Conservation (phyloP, 768 basidiomycete genomes). For the Rhizopogon vesiculosus region DNA sequence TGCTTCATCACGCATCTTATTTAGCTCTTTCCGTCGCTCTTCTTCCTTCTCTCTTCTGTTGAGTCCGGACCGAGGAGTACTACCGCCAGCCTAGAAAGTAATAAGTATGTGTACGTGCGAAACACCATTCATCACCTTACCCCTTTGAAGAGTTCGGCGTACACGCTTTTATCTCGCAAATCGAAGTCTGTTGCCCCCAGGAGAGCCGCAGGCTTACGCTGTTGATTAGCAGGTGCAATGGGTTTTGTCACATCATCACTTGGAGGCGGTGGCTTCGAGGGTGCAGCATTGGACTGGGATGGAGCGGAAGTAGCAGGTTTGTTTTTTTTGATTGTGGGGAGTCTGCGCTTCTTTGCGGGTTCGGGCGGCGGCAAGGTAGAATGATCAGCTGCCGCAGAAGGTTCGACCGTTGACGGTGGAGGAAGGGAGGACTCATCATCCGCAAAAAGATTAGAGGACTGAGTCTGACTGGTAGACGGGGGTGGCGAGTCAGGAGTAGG, state of each 20-base stretch:
- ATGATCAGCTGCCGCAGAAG: constrained; percentile 18
- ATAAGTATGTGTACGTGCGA: not conserved
- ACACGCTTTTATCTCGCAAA: constrained; percentile 56
- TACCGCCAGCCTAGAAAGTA: constrained; percentile 34
- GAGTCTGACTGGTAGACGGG: constrained; percentile 27
- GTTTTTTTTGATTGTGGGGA: constrained; percentile 67
- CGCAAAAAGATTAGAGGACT: constrained; percentile 19
- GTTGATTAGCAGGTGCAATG: constrained; percentile 20
- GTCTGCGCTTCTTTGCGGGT: constrained; percentile 51
- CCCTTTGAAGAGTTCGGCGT: constrained; percentile 57
- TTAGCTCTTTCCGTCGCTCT: constrained; percentile 62
- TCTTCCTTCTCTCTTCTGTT: constrained; percentile 48
- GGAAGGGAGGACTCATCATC: constrained; percentile 24
- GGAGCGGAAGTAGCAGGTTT: constrained; percentile 33
- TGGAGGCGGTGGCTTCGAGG: constrained; percentile 17
- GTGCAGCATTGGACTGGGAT: constrained; percentile 14
- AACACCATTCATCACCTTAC: constrained; percentile 27
- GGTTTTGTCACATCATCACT: constrained; percentile 23
- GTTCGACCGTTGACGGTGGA: not conserved
- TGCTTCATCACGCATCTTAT: constrained; percentile 68
- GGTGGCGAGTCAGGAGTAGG: constrained; percentile 12
- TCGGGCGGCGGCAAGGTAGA: constrained; percentile 18
- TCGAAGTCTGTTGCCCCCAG: constrained; percentile 56
- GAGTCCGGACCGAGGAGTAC: constrained; percentile 39
- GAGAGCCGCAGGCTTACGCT: constrained; percentile 36